Evolutionary conservation across 352 stramenopile species (phyloP), one percentile per base, ranked within the genome.

Genomic region (Pythium monospermum): DNA sequence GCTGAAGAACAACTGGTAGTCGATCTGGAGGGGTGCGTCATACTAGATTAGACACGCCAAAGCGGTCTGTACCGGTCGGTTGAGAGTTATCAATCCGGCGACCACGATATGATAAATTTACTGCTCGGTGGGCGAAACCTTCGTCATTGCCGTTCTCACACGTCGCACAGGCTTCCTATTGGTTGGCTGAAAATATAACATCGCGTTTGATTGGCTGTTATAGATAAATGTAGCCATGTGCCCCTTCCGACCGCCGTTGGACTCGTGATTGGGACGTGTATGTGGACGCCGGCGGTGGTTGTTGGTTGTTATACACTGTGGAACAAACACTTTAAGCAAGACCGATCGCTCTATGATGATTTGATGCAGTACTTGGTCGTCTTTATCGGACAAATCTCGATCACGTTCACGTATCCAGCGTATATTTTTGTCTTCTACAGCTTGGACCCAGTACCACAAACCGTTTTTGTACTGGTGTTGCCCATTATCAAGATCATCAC

Each of bases 351-450:
- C 32, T 16, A 16, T 11, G 32, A 11, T 16, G 32, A 37, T 16
- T 16, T 37, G 32, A 37, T 16, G 32, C 32, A 37, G 16, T 56
- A 48, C 22, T 3, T 56, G 21, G 37, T 32, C 2, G 59, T 76
- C 0, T 71, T 81, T 21, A 18, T 53, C 16, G 53, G 44, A 2
- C 66, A 85, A 56, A 47, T 80, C 1, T 43, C 49, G 6, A 44
- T 78, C 30, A 76, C 60, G 0, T 45, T 80, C 50, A 39, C 74
- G 1, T 83, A 76, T 30, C 62, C 61, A 2, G 19, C 63, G 25
- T 83, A 76, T 37, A 69, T 72, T n/a, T 66, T 61, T 7, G 59
- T 66, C 0, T 73, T 78, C 19, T 49, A 66, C 2, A 32, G 15
- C 55, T 8, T 56, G 3, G 19, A 25, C 32, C 25, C 18, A 7